Evolutionary conservation across 1,139 yeast species (phyloP), one percentile per base, ranked within the genome.

Genomic region (Geotrichum aggregatum): DNA sequence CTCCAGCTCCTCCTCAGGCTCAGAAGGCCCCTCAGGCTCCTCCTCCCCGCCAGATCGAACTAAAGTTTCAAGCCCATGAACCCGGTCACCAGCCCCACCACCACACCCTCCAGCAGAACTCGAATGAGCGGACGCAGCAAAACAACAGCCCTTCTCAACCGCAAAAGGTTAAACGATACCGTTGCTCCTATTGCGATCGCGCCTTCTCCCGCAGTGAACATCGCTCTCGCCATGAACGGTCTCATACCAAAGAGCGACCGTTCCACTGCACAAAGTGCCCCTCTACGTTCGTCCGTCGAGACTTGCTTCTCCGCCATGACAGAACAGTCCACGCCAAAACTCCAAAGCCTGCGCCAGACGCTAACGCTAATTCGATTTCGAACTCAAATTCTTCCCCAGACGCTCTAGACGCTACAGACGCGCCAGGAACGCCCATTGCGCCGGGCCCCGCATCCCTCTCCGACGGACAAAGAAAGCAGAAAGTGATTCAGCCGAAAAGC

Each of bases 211-310:
- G 95, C 49, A 80, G 87, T 24, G 95, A 86, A 64, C 95, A 86
- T 66, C 80, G 84, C 63, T 80, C 84, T 52, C 78, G 95, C 47
- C 95, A 86, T 63, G 95, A 87, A 65, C 71, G 92, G 36, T 83
- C 91, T 2, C 95, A 86, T 63, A 85, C 92, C 22, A 86, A 86
- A 62, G 89, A 84, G 60, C 83, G 87, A 59, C 94, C 94, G 0
- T 86, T 84, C 69, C 84, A 82, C 58, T 86, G 95, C 61, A 72
- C 79, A 42, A 77, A 81, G 49, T 86, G 94, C 63, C 76, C 83
- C 1, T 78, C 84, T 41, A 79, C 84, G 1, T 86, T 86, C 71
- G 95, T 86, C 0, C 72, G 95, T 59, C 69, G 92, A 61, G 95
- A 86, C 63, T 71, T 86, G 51, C 72, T 86, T 45, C 86, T 85